These are phyloP conservation scores for Annulohypoxylon moriforme DNA, from an alignment of 495 filamentous ascomycete species.

Conservation along the genomic window DNA sequence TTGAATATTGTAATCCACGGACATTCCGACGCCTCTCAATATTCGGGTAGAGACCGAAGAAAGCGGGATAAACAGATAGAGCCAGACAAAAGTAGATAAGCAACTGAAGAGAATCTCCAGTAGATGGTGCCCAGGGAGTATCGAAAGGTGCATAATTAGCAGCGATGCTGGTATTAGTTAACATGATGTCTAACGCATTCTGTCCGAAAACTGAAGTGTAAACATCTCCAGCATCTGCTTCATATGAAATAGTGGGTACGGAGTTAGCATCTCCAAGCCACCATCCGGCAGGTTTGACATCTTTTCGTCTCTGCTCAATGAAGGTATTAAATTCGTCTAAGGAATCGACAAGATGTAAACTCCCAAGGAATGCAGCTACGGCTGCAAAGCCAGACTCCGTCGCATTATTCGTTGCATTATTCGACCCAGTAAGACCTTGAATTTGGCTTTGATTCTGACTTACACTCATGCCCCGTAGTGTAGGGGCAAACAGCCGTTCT, in stretches of 20 bases:
- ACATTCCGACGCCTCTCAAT: constrained; percentile 80
- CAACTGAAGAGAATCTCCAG: constrained; percentile 80
- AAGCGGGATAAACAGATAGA: constrained; percentile 79
- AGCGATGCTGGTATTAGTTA: constrained; percentile 73
- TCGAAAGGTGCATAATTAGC: constrained; percentile 77
- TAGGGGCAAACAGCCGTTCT: constrained; percentile 58
- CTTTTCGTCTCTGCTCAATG: constrained; percentile 67
- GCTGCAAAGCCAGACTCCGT: background rate
- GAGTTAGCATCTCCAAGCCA: constrained; percentile 71
- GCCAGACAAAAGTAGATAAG: constrained; percentile 82
- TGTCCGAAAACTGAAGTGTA: constrained; percentile 72
- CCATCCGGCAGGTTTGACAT: constrained; percentile 79
- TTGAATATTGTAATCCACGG: constrained; percentile 86
- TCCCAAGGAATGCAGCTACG: constrained; percentile 46
- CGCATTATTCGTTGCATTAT: background rate
- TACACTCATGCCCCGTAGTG: constrained; percentile 42
- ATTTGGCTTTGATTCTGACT: constrained; percentile 23
- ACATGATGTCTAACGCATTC: constrained; percentile 73
- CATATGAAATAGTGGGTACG: constrained; percentile 70
- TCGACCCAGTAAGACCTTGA: constrained; percentile 19
- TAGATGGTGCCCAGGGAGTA: constrained; percentile 69
- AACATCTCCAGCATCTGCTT: constrained; percentile 49
- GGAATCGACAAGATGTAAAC: constrained; percentile 70
- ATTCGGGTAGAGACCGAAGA: constrained; percentile 89
- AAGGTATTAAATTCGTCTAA: constrained; percentile 74